Evolutionary conservation across 352 stramenopile species (phyloP), one percentile per base, ranked within the genome.

Genomic region (Phytopythium aichiense): DNA sequence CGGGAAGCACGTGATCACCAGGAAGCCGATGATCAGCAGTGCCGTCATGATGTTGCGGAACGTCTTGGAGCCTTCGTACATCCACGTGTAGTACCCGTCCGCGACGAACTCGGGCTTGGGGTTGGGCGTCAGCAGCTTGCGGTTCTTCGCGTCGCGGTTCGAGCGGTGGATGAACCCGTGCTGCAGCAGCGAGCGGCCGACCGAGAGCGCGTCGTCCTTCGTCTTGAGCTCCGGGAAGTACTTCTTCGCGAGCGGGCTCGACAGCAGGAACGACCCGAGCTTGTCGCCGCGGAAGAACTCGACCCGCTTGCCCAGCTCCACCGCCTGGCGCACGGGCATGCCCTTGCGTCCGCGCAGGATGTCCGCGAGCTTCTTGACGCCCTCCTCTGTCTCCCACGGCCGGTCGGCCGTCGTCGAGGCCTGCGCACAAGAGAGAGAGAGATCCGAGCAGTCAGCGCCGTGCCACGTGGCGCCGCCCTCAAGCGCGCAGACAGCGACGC

Each of bases 21-120:
- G 76, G 71, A 99, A 99, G 52, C 94, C 94, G 53, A 98, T 87
- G 75, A 99, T 99, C 62, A 99, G 81, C 61, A 96, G 70, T 54
- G 88, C 94, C 58, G 97, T 99, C 79, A 99, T 91, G 20, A 99
- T 79, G 81, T 99, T 98, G 69, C 94, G 95, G 65, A 98, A 81
- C 55, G 96, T 98, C 84, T 98, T 99, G 43, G 97, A 92, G 31
- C 97, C 97, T 58, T 99, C 92, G 77, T 99, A 99, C 76, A 99
- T 98, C 97, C 97, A 99, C 51, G 96, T 99, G 79, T 99, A 99
- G 77, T 98, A 99, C 20, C 96, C 96, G 15, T 97, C 92, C 43
- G 97, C 89, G 15, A 95, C 78, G 69, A 99, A 99, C 60, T 98
- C 92, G 56, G 96, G 92, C 65, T 89, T 90, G 20, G 74, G 64